Evolutionary conservation across 164 flowering plant genomes (phyloP).

Genomic region (Cinnamomum chago): DNA sequence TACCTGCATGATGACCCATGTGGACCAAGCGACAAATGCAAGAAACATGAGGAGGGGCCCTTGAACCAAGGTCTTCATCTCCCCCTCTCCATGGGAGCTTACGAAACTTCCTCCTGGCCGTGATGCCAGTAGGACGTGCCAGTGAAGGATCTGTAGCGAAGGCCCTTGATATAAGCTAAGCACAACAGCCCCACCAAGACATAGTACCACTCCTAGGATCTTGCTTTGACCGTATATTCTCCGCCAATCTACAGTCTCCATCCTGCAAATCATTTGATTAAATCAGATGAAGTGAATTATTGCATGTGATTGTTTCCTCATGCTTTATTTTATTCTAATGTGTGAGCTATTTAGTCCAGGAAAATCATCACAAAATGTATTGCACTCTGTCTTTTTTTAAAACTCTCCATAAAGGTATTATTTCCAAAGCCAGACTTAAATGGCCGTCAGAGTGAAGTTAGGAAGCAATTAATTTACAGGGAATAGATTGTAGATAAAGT

Average conservation of each 20-base stretch:
- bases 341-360: not conserved
- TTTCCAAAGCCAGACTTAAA: not conserved
- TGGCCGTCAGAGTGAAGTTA: not conserved
- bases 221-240: slow-evolving; percentile 18
- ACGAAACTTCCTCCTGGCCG: not conserved
- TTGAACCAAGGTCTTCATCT: not conserved
- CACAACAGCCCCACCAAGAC: slow-evolving; percentile 22
- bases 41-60: slow-evolving; percentile 15
- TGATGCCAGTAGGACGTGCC: not conserved
- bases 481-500: too few relatives aligned
- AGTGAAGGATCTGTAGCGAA: slow-evolving; percentile 14
- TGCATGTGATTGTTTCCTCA: not conserved
- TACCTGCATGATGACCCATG: slow-evolving; percentile 24
- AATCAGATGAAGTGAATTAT: not conserved
- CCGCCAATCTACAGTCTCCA: slow-evolving; percentile 15
- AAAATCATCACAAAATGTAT: too few relatives aligned
- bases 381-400: too few relatives aligned
- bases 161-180: slow-evolving; percentile 33
- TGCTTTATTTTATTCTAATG: not conserved
- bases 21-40: slow-evolving; percentile 8
- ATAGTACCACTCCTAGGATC: slow-evolving; percentile 19
- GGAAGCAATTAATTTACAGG: not conserved
- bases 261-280: slow-evolving; percentile 4
- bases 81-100: not conserved
- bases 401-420: not conserved